Conservation (phyloP, 768 basidiomycete species). For the Mycena vitilis region DNA sequence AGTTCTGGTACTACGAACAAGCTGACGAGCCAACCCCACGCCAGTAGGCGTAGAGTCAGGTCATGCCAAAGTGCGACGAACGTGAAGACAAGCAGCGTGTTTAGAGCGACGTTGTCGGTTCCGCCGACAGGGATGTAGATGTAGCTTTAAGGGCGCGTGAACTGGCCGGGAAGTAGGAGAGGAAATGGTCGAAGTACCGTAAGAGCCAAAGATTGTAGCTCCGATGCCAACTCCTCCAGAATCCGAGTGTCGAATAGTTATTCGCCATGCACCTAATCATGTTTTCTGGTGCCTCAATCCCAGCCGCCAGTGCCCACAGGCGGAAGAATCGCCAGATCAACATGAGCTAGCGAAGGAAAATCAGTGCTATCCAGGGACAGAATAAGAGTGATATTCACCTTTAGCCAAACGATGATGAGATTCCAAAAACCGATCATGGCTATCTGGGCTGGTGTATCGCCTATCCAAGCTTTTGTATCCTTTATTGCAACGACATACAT, state of each 20-base stretch:
- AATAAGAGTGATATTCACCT: conserved; percentile 62
- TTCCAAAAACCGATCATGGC: conserved; percentile 98
- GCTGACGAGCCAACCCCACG: conserved; percentile 97
- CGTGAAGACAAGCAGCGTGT: conserved; percentile 87
- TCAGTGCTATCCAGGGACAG: neutral
- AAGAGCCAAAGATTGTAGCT: conserved; percentile 97
- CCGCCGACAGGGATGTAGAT: conserved; percentile 96
- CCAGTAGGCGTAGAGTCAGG: conserved; percentile 84
- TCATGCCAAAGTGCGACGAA: conserved; percentile 99
- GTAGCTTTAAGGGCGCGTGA: conserved; percentile 64
- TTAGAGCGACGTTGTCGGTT: conserved; percentile 59
- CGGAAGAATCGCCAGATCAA: conserved; percentile 98
- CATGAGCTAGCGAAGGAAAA: conserved; percentile 67
- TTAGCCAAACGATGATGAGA: conserved; percentile 94
- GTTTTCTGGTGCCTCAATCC: conserved; percentile 95
- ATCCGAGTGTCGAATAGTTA: conserved; percentile 92
- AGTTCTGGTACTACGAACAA: conserved; percentile 92
- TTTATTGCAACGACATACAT: conserved; percentile 99
- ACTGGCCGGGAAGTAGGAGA: conserved; percentile 7
- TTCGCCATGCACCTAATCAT: conserved; percentile 99
- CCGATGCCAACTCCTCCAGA: conserved; percentile 98
- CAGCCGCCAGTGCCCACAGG: conserved; percentile 89
- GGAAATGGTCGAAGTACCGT: conserved; percentile 59
- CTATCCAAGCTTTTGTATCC: conserved; percentile 84
- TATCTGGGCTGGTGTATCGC: conserved; percentile 81